Evolutionary conservation across 352 stramenopile genomes (phyloP).

Genomic region (Phytophthora cactorum): DNA sequence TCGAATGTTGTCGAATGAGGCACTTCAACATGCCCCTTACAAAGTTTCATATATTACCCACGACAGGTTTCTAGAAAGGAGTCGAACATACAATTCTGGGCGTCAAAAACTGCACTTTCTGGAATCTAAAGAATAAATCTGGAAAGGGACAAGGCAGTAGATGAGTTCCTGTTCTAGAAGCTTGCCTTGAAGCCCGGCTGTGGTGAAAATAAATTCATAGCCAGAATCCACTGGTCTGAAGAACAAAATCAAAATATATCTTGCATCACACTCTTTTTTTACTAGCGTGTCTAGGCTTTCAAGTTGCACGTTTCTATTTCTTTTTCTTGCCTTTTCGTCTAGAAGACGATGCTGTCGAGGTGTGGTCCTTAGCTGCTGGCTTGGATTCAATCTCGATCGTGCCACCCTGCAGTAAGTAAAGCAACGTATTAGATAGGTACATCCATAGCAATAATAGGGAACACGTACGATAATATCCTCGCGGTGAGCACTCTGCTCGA

Average conservation of each 20-base stretch:
- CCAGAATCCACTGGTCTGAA: not conserved
- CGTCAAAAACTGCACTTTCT: not conserved
- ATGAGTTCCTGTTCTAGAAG: too few relatives aligned
- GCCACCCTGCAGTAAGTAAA: constrained; percentile 48
- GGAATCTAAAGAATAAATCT: too few relatives aligned
- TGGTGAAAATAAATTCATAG: too few relatives aligned
- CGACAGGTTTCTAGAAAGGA: constrained; percentile 8
- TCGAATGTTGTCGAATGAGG: constrained; percentile 6
- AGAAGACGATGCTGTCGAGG: constrained; percentile 22
- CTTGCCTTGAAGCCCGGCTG: too few relatives aligned
- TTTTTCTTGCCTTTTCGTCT: constrained; percentile 38
- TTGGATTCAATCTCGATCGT: constrained; percentile 76
- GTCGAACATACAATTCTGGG: too few relatives aligned
- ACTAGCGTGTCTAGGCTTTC: constrained; percentile 1
- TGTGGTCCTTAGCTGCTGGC: constrained; percentile 20
- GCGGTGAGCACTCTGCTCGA: constrained; percentile 78
- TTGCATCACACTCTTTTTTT: not conserved
- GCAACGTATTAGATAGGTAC: constrained; percentile 6
- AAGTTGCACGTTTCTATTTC: constrained; percentile 18
- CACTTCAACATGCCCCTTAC: constrained; percentile 23
- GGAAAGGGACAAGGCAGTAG: too few relatives aligned
- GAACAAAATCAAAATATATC: not conserved
- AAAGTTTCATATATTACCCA: constrained; percentile 8
- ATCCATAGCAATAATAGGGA: not conserved
- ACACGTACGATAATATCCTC: constrained; percentile 80